Percentiles rank a stretch among this genome's conserved stretches.
Evolutionary conservation across 805 yeast genomes (phyloP).

Genomic region (Saturnispora halmiae): DNA sequence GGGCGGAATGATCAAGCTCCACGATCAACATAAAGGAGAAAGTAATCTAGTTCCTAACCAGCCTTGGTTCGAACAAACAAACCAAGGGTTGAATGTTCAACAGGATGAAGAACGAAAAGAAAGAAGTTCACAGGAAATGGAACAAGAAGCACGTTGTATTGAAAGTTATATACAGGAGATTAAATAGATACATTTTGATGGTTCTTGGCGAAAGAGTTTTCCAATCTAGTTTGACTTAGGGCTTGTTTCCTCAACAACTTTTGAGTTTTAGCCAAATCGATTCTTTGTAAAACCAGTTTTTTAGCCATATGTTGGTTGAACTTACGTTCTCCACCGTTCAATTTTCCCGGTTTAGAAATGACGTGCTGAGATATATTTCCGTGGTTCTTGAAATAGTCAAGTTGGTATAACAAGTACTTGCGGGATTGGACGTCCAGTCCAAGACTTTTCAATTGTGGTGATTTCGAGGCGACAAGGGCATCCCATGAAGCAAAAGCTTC

Average conservation of each 20-base stretch:
- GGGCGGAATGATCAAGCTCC: conserved; percentile 21
- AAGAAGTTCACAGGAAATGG: conserved; percentile 60
- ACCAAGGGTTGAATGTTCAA: conserved; percentile 24
- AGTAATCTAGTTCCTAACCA: conserved; percentile 14
- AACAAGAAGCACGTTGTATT: conserved; percentile 51
- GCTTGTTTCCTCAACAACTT: conserved; percentile 20
- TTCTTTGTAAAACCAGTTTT: conserved; percentile 46
- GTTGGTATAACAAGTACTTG: conserved; percentile 66
- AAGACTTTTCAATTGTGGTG: conserved; percentile 53
- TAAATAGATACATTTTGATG: no score
- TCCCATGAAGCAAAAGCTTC: conserved; percentile 70
- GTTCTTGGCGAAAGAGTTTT: no score
- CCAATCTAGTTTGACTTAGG: conserved; percentile 14
- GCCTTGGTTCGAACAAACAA: conserved; percentile 28
- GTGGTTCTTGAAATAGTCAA: conserved; percentile 54
- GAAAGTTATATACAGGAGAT: conserved; percentile 19
- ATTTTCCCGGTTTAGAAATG: conserved; percentile 38
- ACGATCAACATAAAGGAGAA: neutral
- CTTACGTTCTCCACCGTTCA: conserved; percentile 81
- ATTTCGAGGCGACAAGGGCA: conserved; percentile 48
- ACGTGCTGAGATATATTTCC: conserved; percentile 26
- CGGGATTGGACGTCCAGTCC: conserved; percentile 71
- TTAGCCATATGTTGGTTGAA: conserved; percentile 58
- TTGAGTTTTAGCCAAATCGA: conserved; percentile 26
- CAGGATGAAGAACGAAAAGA: conserved; percentile 48